These are phyloP conservation scores for Sphaerostilbella broomeana DNA, from an alignment of 2,329 filamentous ascomycete genomes.

Conservation along the genomic window DNA sequence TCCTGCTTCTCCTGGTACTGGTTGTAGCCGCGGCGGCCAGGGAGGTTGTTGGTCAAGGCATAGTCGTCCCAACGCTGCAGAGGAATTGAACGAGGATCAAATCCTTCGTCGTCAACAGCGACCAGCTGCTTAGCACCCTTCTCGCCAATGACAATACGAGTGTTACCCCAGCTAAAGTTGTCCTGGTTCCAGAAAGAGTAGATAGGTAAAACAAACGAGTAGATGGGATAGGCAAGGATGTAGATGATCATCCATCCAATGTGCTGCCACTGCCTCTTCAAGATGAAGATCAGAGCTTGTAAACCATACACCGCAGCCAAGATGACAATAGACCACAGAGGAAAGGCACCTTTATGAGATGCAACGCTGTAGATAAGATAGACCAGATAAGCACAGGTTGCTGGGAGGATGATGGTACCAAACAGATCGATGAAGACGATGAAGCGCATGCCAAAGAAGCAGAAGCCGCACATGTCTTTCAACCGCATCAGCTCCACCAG, in stretches of 20 bases:
- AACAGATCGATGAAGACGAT: slow-evolving; percentile 91
- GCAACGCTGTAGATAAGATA: slow-evolving; percentile 81
- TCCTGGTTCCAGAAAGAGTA: slow-evolving; percentile 99
- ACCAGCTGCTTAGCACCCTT: slow-evolving; percentile 87
- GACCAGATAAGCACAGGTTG: slow-evolving; percentile 77
- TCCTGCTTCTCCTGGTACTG: slow-evolving; percentile 63
- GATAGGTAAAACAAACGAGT: slow-evolving; percentile 81
- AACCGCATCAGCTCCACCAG: slow-evolving; percentile 83
- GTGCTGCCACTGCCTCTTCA: slow-evolving; percentile 97
- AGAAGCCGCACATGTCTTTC: slow-evolving; percentile 95
- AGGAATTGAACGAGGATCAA: slow-evolving; percentile 87
- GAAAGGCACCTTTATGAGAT: slow-evolving; percentile 65
- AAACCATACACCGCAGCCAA: slow-evolving; percentile 89
- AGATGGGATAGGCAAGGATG: slow-evolving; percentile 88
- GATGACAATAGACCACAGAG: slow-evolving; percentile 81
- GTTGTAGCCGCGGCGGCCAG: slow-evolving; percentile 73
- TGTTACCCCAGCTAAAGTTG: slow-evolving; percentile 98
- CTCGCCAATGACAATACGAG: slow-evolving; percentile 92
- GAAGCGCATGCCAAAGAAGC: slow-evolving; percentile 97
- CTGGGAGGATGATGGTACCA: slow-evolving; percentile 85
- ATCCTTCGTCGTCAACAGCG: slow-evolving; percentile 75
- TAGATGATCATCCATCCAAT: slow-evolving; percentile 99
- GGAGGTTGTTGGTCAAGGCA: slow-evolving; percentile 75
- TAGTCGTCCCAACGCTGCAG: slow-evolving; percentile 98
- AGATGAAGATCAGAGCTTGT: slow-evolving; percentile 90